A percentile compares a stretch with the other conserved stretches of the same genome.
These are phyloP conservation scores for Microdochium nivale DNA, from an alignment of 2,329 filamentous ascomycete genomes.

Conservation along the genomic window DNA sequence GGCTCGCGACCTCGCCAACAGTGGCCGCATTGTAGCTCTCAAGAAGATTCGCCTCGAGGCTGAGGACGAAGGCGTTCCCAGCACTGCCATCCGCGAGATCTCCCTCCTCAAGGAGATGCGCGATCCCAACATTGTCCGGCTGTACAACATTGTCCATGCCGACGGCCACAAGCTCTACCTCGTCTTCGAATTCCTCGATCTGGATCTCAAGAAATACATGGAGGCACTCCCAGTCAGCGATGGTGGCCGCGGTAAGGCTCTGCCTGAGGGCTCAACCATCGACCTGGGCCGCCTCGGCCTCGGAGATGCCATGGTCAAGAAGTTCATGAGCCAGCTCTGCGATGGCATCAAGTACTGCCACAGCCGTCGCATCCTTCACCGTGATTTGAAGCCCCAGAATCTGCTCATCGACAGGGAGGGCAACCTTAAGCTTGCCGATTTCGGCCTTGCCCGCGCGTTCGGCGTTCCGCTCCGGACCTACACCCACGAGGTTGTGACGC, in stretches of 20 bases:
- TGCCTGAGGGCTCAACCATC: conserved; percentile 66
- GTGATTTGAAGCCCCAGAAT: conserved; percentile 87
- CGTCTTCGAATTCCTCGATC: conserved; percentile 84
- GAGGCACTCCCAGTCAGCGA: conserved; percentile 78
- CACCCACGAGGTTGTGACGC: conserved; percentile 88
- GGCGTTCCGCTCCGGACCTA: conserved; percentile 87
- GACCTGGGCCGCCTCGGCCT: conserved; percentile 61
- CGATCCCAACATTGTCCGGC: conserved; percentile 79
- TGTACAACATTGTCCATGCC: conserved; percentile 88
- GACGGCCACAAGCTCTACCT: conserved; percentile 93
- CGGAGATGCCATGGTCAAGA: conserved; percentile 75
- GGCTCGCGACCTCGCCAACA: conserved; percentile 73
- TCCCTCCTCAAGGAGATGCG: conserved; percentile 92
- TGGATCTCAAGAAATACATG: conserved; percentile 95
- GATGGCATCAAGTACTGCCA: conserved; percentile 84
- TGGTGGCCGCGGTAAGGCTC: conserved; percentile 74
- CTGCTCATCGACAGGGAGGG: conserved; percentile 78
- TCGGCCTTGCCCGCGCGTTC: conserved; percentile 81
- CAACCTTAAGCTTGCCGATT: conserved; percentile 86
- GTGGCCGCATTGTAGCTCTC: conserved; percentile 78
- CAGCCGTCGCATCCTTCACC: conserved; percentile 77
- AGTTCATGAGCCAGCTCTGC: conserved; percentile 85
- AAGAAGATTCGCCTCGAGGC: conserved; percentile 95
- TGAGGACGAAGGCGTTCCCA: conserved; percentile 89
- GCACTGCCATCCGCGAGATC: conserved; percentile 89